Percentiles rank a stretch among this genome's conserved stretches.
These are phyloP conservation scores for Saturnispora zaruensis DNA, from an alignment of 805 yeast genomes.

Conservation along the genomic window DNA sequence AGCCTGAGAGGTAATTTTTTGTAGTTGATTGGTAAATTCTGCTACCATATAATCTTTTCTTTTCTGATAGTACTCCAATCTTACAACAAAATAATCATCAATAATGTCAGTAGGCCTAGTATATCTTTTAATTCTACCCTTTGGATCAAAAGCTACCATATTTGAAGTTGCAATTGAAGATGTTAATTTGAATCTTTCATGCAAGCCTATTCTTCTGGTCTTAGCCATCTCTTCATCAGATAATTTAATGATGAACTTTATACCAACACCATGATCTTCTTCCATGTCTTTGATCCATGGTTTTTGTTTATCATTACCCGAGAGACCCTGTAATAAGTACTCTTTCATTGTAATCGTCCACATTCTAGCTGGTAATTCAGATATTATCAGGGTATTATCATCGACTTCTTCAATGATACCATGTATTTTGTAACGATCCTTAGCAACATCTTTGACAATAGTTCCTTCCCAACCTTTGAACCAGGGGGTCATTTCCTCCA, in stretches of 20 bases:
- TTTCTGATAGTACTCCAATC: constrained; percentile 84
- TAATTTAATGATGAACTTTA: constrained; percentile 70
- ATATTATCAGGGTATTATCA: constrained; percentile 72
- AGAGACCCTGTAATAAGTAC: constrained; percentile 60
- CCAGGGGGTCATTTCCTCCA: constrained; percentile 82
- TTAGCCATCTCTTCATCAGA: constrained; percentile 77
- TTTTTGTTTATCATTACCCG: constrained; percentile 62
- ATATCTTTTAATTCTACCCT: constrained; percentile 79
- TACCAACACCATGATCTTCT: constrained; percentile 82
- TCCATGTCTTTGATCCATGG: constrained; percentile 93
- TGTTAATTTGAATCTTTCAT: constrained; percentile 74
- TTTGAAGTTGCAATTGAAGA: constrained; percentile 64
- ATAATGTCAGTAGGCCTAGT: constrained; percentile 69
- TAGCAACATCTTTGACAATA: constrained; percentile 46
- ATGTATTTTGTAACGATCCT: constrained; percentile 64
- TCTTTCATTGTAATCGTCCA: constrained; percentile 94
- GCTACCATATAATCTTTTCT: constrained; percentile 75
- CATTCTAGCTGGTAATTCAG: constrained; percentile 84
- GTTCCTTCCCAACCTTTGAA: constrained; percentile 91
- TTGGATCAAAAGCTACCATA: constrained; percentile 93
- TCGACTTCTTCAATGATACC: constrained; percentile 81
- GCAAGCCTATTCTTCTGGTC: constrained; percentile 63
- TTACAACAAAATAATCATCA: constrained; percentile 73
- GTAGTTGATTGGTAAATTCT: constrained; percentile 64
- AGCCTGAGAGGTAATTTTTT: constrained; percentile 73